Evolutionary conservation across 2,329 filamentous ascomycete genomes (phyloP).

Genomic region (Phialemonium atrogriseum): DNA sequence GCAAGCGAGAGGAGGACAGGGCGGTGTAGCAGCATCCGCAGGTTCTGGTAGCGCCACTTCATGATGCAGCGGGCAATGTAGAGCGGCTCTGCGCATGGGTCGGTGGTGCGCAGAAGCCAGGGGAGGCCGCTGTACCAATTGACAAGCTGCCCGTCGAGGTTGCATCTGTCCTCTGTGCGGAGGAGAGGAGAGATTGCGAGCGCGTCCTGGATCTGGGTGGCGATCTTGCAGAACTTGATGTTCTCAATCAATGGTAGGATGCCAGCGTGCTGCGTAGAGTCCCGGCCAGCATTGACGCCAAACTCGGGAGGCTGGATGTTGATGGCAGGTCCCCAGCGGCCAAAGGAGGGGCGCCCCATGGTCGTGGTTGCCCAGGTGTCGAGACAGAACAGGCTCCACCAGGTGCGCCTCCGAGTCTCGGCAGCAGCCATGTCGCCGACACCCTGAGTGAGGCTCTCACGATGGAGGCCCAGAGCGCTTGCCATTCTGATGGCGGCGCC

Average conservation of each 20-base stretch:
- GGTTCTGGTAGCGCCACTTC: slow-evolving; percentile 76
- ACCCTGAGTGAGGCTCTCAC: slow-evolving; percentile 43
- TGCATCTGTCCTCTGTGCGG: slow-evolving; percentile 55
- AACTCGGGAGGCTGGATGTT: slow-evolving; percentile 56
- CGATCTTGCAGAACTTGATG: slow-evolving; percentile 71
- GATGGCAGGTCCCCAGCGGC: slow-evolving; percentile 58
- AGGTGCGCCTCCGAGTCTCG: slow-evolving; percentile 58
- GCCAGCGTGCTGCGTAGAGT: slow-evolving; percentile 51
- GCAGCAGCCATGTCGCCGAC: slow-evolving; percentile 40
- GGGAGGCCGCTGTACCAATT: slow-evolving; percentile 67
- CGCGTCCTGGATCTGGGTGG: slow-evolving; percentile 68
- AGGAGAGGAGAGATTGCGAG: slow-evolving; percentile 62
- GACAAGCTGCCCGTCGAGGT: slow-evolving; percentile 59
- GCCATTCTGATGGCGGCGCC: slow-evolving; percentile 67
- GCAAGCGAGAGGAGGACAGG: slow-evolving; percentile 62
- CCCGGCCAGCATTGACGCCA: slow-evolving; percentile 34
- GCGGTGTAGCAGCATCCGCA: slow-evolving; percentile 67
- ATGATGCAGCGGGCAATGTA: slow-evolving; percentile 65
- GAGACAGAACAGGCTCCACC: slow-evolving; percentile 68
- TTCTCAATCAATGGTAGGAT: slow-evolving; percentile 68
- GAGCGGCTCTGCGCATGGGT: slow-evolving; percentile 63
- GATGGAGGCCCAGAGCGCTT: slow-evolving; percentile 63
- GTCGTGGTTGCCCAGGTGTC: slow-evolving; percentile 69
- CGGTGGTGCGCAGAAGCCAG: slow-evolving; percentile 52
- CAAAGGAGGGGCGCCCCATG: slow-evolving; percentile 61